These are phyloP conservation scores for Kodamaea laetipori DNA, from an alignment of 805 yeast genomes.

Conservation along the genomic window DNA sequence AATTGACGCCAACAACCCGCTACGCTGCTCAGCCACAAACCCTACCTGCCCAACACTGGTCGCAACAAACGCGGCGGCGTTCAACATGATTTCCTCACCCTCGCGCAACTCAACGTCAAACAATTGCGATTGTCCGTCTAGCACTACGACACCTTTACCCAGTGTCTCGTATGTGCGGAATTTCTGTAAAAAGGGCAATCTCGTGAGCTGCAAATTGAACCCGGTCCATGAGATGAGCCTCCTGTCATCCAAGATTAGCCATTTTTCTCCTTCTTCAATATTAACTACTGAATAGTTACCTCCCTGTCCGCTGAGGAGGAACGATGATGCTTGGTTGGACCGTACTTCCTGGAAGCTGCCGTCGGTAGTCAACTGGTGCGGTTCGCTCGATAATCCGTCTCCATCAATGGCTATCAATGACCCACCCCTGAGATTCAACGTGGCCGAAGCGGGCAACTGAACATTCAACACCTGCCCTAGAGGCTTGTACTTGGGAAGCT, in stretches of 20 bases:
- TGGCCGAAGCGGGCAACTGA: conserved; percentile 45
- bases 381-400: conserved; percentile 26
- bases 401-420: conserved; percentile 50
- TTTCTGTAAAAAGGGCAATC: conserved; percentile 21
- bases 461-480: conserved; percentile 48
- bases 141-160: conserved; percentile 45
- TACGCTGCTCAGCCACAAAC: not conserved
- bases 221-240: conserved; percentile 53
- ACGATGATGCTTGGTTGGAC: conserved; percentile 30
- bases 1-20: not conserved
- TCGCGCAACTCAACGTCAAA: conserved; percentile 35
- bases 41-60: conserved; percentile 9
- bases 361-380: conserved; percentile 11
- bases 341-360: conserved; percentile 35
- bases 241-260: conserved; percentile 42
- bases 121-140: conserved; percentile 43
- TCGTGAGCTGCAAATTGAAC: conserved; percentile 28
- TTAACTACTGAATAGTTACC: conserved; percentile 40
- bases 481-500: conserved; percentile 44
- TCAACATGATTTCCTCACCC: conserved; percentile 41
- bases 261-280: conserved; percentile 31
- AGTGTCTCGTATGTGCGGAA: conserved; percentile 27
- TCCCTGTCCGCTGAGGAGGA: conserved; percentile 38
- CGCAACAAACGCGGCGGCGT: conserved; percentile 45
- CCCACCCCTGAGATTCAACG: conserved; percentile 39